phyloP scores from a whole-genome alignment of 2,329 filamentous ascomycete species.

The Harringtonia aguacate region DNA sequence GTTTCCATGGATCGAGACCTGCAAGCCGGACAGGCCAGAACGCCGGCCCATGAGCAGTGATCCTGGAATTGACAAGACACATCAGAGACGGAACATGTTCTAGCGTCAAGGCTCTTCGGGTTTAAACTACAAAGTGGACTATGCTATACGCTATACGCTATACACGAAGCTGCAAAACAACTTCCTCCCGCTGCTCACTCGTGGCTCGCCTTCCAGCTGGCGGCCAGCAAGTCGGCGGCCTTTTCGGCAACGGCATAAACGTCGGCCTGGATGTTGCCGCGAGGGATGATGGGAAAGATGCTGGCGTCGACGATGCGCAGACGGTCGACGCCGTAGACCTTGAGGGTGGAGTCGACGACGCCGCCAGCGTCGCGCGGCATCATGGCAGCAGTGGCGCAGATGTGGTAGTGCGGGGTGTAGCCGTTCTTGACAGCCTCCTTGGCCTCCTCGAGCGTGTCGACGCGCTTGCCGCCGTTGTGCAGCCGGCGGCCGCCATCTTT shows the following conservation, averaged over 20 bases:
- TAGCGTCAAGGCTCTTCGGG: no score
- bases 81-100: no score
- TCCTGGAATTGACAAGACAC: no score
- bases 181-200: no score
- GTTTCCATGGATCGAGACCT: no score
- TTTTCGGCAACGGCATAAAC: conserved; percentile 25
- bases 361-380: conserved; percentile 28
- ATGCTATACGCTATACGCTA: no score
- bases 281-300: conserved; percentile 30
- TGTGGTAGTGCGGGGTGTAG: conserved; percentile 20
- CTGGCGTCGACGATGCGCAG: conserved; percentile 31
- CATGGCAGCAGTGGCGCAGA: conserved; percentile 30
- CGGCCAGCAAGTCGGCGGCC: conserved; percentile 17
- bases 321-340: conserved; percentile 31
- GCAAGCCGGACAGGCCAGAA: no score
- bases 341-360: conserved; percentile 28
- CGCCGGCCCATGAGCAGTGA: no score
- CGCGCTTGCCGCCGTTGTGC: background rate
- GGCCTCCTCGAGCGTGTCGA: conserved; percentile 11
- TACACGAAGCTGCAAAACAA: no score
- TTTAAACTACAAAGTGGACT: no score
- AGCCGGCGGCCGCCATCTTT: background rate
- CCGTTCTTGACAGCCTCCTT: conserved; percentile 14
- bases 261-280: conserved; percentile 17
- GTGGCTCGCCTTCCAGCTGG: background rate